Conservation (phyloP, 768 basidiomycete species). For the Tylopilus balloui region DNA sequence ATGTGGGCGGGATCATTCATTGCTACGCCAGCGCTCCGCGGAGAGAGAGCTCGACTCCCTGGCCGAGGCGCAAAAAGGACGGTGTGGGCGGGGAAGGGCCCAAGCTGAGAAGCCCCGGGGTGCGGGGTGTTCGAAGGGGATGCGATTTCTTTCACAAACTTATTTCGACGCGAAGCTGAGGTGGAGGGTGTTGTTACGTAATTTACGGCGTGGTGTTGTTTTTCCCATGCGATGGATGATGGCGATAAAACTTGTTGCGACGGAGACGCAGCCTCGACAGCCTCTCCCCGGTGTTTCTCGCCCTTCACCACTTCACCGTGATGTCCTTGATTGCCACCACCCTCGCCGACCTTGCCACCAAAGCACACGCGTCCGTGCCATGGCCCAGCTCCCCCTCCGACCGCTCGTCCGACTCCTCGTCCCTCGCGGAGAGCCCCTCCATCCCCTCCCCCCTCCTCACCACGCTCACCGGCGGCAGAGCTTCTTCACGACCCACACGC, state of each 20-base stretch:
- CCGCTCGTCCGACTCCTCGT: constrained; percentile 8
- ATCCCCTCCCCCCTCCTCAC: background rate
- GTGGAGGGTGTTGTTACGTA: constrained; percentile 14
- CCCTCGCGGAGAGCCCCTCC: constrained; percentile 16
- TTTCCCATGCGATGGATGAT: constrained; percentile 27
- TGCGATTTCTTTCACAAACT: background rate
- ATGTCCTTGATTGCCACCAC: constrained; percentile 30
- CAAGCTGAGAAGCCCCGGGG: constrained; percentile 8
- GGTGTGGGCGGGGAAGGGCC: too few species aligned
- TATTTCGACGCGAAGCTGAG: constrained; percentile 13
- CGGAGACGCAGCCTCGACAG: constrained; percentile 11
- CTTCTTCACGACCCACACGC: constrained; percentile 20
- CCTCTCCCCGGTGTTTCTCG: constrained; percentile 4
- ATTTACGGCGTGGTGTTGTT: constrained; percentile 13
- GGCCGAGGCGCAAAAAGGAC: too few species aligned
- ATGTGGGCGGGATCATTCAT: constrained; percentile 10
- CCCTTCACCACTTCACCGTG: constrained; percentile 19
- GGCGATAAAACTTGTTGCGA: constrained; percentile 32
- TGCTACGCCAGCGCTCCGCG: constrained; percentile 18
- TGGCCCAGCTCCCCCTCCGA: constrained; percentile 9
- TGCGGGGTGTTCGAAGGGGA: background rate
- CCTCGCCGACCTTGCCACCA: constrained; percentile 26
- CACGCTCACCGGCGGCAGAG: constrained; percentile 8
- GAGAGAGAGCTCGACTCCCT: too few species aligned
- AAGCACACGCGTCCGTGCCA: constrained; percentile 20